These are phyloP conservation scores for Trichosporon coremiiforme DNA, from an alignment of 1,284 basidiomycete genomes.

Conservation along the genomic window DNA sequence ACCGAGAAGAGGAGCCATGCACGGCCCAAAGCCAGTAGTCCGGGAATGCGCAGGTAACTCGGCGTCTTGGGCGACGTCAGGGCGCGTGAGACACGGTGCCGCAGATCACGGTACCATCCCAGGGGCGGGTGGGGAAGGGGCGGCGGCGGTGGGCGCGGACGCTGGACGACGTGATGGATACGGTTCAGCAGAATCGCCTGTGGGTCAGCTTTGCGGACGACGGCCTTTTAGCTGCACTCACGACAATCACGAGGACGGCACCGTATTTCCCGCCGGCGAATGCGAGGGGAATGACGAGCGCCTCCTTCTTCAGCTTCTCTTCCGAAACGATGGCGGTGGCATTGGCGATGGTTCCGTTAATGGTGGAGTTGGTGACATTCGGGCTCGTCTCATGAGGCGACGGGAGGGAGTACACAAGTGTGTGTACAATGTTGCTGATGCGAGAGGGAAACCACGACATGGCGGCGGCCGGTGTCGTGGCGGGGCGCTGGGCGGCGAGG, in stretches of 20 bases:
- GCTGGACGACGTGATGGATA: slow-evolving; percentile 52
- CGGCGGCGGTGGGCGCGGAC: slow-evolving; percentile 42
- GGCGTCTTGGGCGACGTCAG: slow-evolving; percentile 42
- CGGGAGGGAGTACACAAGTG: slow-evolving; percentile 48
- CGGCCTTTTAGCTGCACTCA: background rate
- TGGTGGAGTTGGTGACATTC: slow-evolving; percentile 66
- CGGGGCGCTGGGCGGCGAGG: background rate
- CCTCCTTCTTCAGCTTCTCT: background rate
- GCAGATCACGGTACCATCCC: slow-evolving; percentile 19
- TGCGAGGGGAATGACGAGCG: background rate
- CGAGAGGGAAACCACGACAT: slow-evolving; percentile 17
- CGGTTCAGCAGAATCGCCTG: slow-evolving; percentile 54
- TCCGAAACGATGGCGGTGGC: slow-evolving; percentile 47
- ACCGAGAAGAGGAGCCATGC: slow-evolving; percentile 50
- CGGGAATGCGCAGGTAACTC: slow-evolving; percentile 46
- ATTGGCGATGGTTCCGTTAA: slow-evolving; percentile 60
- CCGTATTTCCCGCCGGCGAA: slow-evolving; percentile 14
- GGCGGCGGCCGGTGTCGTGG: slow-evolving; percentile 16
- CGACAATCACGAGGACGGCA: background rate
- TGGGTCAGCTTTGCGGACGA: background rate
- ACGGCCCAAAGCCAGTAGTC: slow-evolving; percentile 41
- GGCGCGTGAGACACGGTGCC: slow-evolving; percentile 21
- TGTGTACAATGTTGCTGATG: slow-evolving; percentile 35
- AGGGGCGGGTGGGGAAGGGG: slow-evolving; percentile 37
- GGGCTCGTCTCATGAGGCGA: slow-evolving; percentile 29